These are phyloP conservation scores for Talaromyces albobiverticillius DNA, from an alignment of 2,329 filamentous ascomycete genomes.

Conservation along the genomic window DNA sequence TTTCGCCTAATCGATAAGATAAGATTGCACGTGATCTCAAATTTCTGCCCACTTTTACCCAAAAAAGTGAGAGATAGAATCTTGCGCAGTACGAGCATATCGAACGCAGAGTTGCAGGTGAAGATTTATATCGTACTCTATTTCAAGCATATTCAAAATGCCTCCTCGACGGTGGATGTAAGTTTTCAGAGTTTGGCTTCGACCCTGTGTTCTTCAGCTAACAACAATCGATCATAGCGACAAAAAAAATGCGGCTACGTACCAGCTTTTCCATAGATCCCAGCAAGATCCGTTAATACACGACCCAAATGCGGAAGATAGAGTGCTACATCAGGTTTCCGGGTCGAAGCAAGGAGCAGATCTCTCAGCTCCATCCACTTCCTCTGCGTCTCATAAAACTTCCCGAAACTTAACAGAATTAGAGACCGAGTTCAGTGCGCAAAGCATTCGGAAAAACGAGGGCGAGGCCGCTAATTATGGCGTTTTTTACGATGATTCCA, in stretches of 20 bases:
- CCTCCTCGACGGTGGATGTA: constrained; percentile 72
- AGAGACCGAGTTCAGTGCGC: constrained; percentile 67
- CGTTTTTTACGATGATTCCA: constrained; percentile 89
- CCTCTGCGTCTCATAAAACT: constrained; percentile 43
- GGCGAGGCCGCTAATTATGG: constrained; percentile 94
- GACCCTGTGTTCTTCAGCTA: not conserved
- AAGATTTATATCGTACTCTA: not conserved
- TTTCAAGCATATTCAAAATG: constrained; percentile 54
- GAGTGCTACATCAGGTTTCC: constrained; percentile 75
- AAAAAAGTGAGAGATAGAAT: not conserved
- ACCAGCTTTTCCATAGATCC: constrained; percentile 89
- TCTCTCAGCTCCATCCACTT: constrained; percentile 22
- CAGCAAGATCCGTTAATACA: constrained; percentile 98
- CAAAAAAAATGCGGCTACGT: constrained; percentile 91
- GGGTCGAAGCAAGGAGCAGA: constrained; percentile 32
- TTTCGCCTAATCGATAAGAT: constrained; percentile 19
- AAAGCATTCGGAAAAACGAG: constrained; percentile 76
- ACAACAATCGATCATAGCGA: constrained; percentile 52
- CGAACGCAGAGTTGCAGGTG: not conserved
- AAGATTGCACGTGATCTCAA: constrained; percentile 17
- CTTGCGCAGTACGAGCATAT: not conserved
- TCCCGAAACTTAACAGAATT: constrained; percentile 73
- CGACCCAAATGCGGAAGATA: constrained; percentile 81
- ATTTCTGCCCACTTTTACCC: constrained; percentile 18
- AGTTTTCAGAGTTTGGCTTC: constrained; percentile 24